These are phyloP conservation scores for Eruca vesicaria DNA, from an alignment of 441 rosid genomes.

Conservation along the genomic window DNA sequence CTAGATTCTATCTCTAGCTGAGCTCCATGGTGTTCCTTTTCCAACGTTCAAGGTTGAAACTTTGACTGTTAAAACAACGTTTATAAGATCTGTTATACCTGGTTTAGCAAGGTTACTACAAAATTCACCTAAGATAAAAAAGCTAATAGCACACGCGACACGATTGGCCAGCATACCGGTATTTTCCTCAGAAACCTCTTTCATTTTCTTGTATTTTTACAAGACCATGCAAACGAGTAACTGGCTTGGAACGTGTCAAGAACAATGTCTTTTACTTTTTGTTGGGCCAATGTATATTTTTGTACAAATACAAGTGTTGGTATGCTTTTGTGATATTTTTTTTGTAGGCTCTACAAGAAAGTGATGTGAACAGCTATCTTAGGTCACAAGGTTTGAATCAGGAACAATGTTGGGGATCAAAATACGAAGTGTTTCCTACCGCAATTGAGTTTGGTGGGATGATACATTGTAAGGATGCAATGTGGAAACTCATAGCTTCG, in stretches of 20 bases:
- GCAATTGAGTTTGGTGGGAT: too few species aligned
- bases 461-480: background rate
- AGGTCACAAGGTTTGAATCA: background rate
- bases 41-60: background rate
- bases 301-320: too few species aligned
- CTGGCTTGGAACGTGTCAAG: too few species aligned
- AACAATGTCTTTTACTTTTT: too few species aligned
- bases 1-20: background rate
- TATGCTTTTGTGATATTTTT: too few species aligned
- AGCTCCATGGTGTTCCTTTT: background rate
- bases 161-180: background rate
- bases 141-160: background rate
- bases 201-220: background rate
- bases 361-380: too few species aligned
- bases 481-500: background rate
- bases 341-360: too few species aligned
- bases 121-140: background rate
- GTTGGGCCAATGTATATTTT: too few species aligned
- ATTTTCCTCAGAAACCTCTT: too few species aligned
- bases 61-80: background rate
- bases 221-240: too few species aligned
- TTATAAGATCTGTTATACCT: background rate
- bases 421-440: background rate
- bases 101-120: background rate
- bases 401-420: background rate